Base-by-base conservation (phyloP, 2,329 filamentous ascomycete genomes). In the Bretziella fagacearum region DNA sequence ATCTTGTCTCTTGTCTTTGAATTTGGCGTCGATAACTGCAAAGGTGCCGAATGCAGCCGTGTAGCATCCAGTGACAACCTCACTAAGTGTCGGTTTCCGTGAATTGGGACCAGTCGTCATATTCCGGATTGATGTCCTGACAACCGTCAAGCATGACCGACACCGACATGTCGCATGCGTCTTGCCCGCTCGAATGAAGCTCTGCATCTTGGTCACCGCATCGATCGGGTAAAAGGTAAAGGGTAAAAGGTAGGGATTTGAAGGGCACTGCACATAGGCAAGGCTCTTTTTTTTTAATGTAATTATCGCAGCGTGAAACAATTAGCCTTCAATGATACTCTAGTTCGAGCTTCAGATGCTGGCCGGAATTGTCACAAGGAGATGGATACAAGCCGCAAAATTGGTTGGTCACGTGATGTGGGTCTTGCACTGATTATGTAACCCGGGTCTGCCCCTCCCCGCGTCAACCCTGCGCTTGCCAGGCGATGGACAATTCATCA, bases 31-130 rank as follows among this genome's bases (percentile, higher is more conserved):
- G 25, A 73, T 63, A 2, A 80, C 63, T 8, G 77, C 70, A 2
- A 77, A 79, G 2, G 74, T 73, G 4, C 75, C 78, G 55, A 82
- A 72, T 46, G 80, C 70, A 27, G 76, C 73, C 22, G 79, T 79
- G 56, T 83, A 84, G 58, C 71, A 73, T 32, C 79, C 73, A 20
- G 79, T 82, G 56, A 79, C 68, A 51, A 77, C 53, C 61, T 77
- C 65, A 60, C 69, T 62, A 55, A 67, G 59, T 33, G 65, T 66
- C 36, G 68, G 59, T 53, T 68, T 69, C 46, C 70, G 68, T 55
- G 65, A 67, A 44, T 67, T 59, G 26, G 67, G 62, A 18, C 65
- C 63, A 33, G 68, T 69, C 37, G 72, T 69, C 22, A 49, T 42
- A 11, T 51, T 47, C 13, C 52, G 50, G 15, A 53, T 46, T 67